Evolutionary conservation across 164 flowering plant species (phyloP), one percentile per base, ranked within the genome.

Genomic region (Stephania japonica): DNA sequence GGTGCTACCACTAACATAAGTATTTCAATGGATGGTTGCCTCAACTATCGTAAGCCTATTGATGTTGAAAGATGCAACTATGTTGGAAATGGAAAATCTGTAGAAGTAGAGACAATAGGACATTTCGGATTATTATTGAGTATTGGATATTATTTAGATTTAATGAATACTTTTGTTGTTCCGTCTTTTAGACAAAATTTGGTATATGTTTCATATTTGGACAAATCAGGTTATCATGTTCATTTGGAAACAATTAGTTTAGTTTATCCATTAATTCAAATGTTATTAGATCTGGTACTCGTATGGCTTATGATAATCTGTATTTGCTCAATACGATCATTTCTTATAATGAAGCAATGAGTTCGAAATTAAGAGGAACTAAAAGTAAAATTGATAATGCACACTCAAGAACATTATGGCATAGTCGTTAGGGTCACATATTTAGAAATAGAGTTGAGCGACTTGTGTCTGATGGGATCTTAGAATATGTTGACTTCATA

Each of bases 1-100:
- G n/a, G 56, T 73, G 75, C 56, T 41, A 65, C 75, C n/a, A n/a
- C n/a, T n/a, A n/a, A n/a, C n/a, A n/a, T n/a, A n/a, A n/a, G n/a
- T n/a, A n/a, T n/a, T n/a, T 70, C 72, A 16, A 43, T 75, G 42
- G 62, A 70, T 65, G 70, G 78, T 59, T 80, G 78, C 50, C 72
- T 80, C 12, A 61, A 65, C n/a, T 50, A 68, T 63, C 74, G 44
- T 76, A 65, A 38, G 47, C 68, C 71, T 64, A 73, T 10, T 76
- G 76, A 76, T 79, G 81, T 6, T 69, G 75, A 79, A 76, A 76
- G 78, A 79, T 72, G 8, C 75, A 68, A 75, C 75, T 72, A 72
- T 79, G 72, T 59, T 32, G 75, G 78, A 21, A 62, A 79, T 65
- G 81, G 73, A 64, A 67, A 75, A 23, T 7, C 9, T 44, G 68